Conservation (phyloP, 176 grass and related monocot genomes). For the Pharus latifolius region DNA sequence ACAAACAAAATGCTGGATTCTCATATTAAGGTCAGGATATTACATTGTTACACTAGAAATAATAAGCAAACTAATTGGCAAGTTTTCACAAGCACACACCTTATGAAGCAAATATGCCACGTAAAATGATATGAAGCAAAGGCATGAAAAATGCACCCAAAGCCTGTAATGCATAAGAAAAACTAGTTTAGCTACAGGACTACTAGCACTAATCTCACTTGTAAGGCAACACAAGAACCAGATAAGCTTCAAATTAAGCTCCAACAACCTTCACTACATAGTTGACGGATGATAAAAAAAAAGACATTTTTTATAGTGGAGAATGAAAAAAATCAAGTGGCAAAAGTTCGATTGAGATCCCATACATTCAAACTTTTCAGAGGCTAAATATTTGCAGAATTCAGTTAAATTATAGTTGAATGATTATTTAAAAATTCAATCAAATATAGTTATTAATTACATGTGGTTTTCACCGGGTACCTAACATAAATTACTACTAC, state of each 20-base stretch:
- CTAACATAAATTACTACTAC: too few species aligned
- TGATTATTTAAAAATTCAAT: too few species aligned
- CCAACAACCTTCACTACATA: too few species aligned
- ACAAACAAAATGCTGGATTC: not conserved
- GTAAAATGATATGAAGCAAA: conserved; percentile 74
- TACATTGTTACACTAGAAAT: not conserved
- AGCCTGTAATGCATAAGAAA: conserved; percentile 45
- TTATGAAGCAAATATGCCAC: conserved; percentile 67
- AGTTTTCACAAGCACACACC: conserved; percentile 13
- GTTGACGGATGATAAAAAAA: too few species aligned
- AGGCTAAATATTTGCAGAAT: too few species aligned
- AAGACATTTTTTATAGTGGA: too few species aligned
- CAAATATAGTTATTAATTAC: too few species aligned
- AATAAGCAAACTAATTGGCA: not conserved
- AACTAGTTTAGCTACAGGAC: not conserved
- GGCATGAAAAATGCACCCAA: conserved; percentile 80
- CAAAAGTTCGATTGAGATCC: too few species aligned
- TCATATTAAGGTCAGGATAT: not conserved
- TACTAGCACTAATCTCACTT: not conserved
- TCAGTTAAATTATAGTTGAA: too few species aligned
- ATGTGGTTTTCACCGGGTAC: too few species aligned
- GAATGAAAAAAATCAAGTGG: too few species aligned
- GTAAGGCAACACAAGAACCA: not conserved
- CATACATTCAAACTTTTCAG: too few species aligned
- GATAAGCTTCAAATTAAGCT: not conserved